Conservation (phyloP, 805 yeast species). For the Candida pseudoglaebosa region DNA sequence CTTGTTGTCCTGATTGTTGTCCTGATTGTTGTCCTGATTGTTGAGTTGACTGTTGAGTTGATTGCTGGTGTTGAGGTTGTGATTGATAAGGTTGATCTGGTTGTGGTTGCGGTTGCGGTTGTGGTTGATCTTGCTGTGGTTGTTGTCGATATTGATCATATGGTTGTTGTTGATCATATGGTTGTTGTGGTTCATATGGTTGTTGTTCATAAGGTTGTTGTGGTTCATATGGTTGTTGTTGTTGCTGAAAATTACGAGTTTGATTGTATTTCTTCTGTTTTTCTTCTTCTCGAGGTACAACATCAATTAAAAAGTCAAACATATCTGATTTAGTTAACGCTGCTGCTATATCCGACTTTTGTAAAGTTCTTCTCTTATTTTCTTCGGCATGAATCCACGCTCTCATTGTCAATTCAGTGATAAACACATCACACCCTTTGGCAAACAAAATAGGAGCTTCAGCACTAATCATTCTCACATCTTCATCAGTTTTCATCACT, state of each 20-base stretch:
- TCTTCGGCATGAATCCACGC: slow-evolving; percentile 99
- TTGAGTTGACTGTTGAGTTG: too few relatives aligned
- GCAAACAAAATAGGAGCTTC: slow-evolving; percentile 98
- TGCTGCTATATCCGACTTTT: slow-evolving; percentile 90
- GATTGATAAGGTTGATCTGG: too few relatives aligned
- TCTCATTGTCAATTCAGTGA: slow-evolving; percentile 95
- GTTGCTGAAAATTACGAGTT: slow-evolving; percentile 12
- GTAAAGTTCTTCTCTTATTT: slow-evolving; percentile 89
- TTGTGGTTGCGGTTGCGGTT: too few relatives aligned
- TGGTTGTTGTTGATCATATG: slow-evolving; percentile 3
- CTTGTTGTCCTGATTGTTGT: too few relatives aligned
- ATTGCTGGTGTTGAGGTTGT: too few relatives aligned
- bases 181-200: slow-evolving; percentile 6
- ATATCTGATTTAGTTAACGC: slow-evolving; percentile 92
- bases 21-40: too few relatives aligned
- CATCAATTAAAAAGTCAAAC: slow-evolving; percentile 96
- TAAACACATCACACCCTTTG: slow-evolving; percentile 95
- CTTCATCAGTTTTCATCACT: slow-evolving; percentile 97
- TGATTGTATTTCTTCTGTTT: slow-evolving; percentile 43
- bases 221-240: slow-evolving; percentile 12
- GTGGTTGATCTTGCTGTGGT: slow-evolving; percentile 5
- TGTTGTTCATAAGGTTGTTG: slow-evolving; percentile 13
- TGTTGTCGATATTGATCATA: slow-evolving; percentile 9
- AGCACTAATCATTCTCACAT: slow-evolving; percentile 95
- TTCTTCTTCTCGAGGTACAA: slow-evolving; percentile 88